phyloP scores from a whole-genome alignment of 2,329 filamentous ascomycete genomes.

The Neophaeococcomyces mojaviensis region DNA sequence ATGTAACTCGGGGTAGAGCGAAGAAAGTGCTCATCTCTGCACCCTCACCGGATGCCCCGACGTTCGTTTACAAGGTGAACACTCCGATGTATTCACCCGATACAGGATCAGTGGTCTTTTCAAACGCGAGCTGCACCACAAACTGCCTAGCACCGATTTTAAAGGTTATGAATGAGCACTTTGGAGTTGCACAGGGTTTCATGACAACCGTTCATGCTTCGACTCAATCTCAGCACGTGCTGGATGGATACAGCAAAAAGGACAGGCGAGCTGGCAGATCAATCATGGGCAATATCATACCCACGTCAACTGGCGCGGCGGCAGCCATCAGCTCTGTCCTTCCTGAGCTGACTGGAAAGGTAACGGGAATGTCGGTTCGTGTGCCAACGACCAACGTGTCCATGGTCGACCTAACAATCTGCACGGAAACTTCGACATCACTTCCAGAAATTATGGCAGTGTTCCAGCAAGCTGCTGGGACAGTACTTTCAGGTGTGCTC shows the following conservation, averaged over 20 bases:
- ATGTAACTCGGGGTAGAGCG: slow-evolving; percentile 37
- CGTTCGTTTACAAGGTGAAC: slow-evolving; percentile 30
- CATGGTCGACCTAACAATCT: too few relatives aligned
- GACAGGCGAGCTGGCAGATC: slow-evolving; percentile 26
- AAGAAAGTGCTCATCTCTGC: slow-evolving; percentile 70
- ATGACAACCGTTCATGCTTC: slow-evolving; percentile 27
- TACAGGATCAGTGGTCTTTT: slow-evolving; percentile 21
- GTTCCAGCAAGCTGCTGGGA: too few relatives aligned
- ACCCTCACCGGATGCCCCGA: slow-evolving; percentile 63
- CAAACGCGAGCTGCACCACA: slow-evolving; percentile 29
- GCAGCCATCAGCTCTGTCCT: slow-evolving; percentile 97
- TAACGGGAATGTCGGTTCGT: too few relatives aligned
- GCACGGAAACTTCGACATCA: too few relatives aligned
- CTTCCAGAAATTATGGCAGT: too few relatives aligned
- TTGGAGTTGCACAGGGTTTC: slow-evolving; percentile 28
- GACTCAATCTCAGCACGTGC: slow-evolving; percentile 27
- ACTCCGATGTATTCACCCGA: slow-evolving; percentile 21
- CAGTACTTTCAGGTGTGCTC: too few relatives aligned
- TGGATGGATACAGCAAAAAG: slow-evolving; percentile 31
- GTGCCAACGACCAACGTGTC: too few relatives aligned
- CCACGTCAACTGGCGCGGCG: slow-evolving; percentile 86
- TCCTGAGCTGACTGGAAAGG: too few relatives aligned
- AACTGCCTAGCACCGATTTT: slow-evolving; percentile 29
- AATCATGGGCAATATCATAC: slow-evolving; percentile 68
- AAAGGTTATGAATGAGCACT: slow-evolving; percentile 27